Conservation (phyloP, 257 asterid genomes). For the Solanum paucissectum region DNA sequence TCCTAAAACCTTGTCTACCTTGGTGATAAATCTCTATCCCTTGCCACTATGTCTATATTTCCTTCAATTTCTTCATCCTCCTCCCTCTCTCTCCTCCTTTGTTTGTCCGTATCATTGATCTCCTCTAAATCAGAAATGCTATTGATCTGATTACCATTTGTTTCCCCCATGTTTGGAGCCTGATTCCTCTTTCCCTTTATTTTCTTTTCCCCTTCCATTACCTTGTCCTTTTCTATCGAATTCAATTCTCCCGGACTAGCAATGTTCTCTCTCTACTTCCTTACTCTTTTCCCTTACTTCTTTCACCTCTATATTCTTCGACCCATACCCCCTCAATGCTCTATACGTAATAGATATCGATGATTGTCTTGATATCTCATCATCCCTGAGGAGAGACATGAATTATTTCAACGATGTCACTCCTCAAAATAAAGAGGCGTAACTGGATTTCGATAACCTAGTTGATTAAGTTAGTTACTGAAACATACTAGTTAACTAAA, state of each 20-base stretch:
- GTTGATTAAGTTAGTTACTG: no score
- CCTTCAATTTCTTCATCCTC: not conserved
- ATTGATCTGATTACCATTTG: no score
- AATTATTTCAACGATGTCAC: not conserved
- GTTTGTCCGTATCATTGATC: no score
- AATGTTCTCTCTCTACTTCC: no score
- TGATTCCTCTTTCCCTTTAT: not conserved
- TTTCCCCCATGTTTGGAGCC: not conserved
- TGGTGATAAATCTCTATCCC: not conserved
- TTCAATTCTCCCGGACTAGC: not conserved
- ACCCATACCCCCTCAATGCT: not conserved
- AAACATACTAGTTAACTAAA: no score
- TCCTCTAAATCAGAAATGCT: not conserved
- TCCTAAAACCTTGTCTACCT: no score
- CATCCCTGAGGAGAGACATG: conserved; percentile 2
- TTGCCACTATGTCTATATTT: not conserved
- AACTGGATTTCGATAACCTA: no score
- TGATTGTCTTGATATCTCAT: not conserved
- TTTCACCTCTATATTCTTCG: not conserved
- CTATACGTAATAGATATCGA: conserved; percentile 25
- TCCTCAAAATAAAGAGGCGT: no score
- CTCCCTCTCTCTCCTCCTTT: not conserved
- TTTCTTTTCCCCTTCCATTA: not conserved
- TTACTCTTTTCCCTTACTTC: not conserved
- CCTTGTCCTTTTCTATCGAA: not conserved